Conservation (phyloP, 306 rosid genomes). For the Quercus berberidifolia region DNA sequence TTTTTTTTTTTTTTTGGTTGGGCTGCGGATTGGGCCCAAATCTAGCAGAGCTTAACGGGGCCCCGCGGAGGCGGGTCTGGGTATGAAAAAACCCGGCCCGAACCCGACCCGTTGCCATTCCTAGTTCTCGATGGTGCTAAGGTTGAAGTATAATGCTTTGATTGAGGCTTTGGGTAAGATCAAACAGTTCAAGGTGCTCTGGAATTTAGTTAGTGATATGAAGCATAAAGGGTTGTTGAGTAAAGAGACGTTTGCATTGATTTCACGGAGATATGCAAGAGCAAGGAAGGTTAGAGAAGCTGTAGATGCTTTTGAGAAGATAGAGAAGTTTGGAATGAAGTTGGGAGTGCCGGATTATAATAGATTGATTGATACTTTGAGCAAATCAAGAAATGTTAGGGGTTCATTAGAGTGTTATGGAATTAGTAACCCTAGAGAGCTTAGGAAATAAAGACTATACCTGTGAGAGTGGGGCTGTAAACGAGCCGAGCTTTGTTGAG, state of each 20-base stretch:
- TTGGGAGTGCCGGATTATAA: constrained; percentile 56
- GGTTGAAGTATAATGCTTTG: constrained; percentile 38
- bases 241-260: constrained; percentile 59
- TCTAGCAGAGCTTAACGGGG: too few relatives aligned
- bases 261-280: constrained; percentile 64
- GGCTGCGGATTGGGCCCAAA: too few relatives aligned
- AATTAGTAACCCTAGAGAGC: too few relatives aligned
- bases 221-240: constrained; percentile 40
- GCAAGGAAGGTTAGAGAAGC: constrained; percentile 58
- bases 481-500: too few relatives aligned
- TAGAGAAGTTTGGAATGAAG: constrained; percentile 59
- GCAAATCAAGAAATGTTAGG: constrained; percentile 47
- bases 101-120: too few relatives aligned
- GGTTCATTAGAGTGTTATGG: too few relatives aligned
- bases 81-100: too few relatives aligned
- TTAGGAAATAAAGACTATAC: too few relatives aligned
- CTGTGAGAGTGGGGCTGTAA: too few relatives aligned
- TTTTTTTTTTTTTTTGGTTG: too few relatives aligned
- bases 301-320: constrained; percentile 59
- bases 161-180: constrained; percentile 83
- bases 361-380: constrained; percentile 52
- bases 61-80: too few relatives aligned
- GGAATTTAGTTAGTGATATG: constrained; percentile 79
- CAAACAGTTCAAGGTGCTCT: constrained; percentile 68
- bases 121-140: constrained; percentile 33